phyloP scores from a whole-genome alignment of 2,329 filamentous ascomycete species.

The Amauroascus niger region DNA sequence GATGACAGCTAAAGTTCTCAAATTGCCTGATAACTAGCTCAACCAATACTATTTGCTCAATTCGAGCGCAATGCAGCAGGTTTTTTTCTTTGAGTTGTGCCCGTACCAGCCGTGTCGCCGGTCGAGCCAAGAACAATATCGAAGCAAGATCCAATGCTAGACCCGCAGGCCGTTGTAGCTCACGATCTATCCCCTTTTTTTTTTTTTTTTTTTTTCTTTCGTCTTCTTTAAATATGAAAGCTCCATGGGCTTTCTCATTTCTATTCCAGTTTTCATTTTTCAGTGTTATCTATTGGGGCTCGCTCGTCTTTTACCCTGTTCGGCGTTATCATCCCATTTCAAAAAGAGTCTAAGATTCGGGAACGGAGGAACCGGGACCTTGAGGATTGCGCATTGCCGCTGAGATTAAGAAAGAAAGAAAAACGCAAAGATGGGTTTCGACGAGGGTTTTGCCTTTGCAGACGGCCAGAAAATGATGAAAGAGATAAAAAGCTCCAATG shows the following conservation, averaged over 20 bases:
- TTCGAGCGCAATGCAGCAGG: not conserved
- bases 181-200: not conserved
- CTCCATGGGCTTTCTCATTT: not conserved
- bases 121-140: not conserved
- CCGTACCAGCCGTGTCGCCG: not conserved
- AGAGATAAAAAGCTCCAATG: not conserved
- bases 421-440: not conserved
- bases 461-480: not conserved
- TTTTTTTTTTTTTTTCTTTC: no score
- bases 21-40: not conserved
- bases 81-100: not conserved
- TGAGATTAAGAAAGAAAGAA: not conserved
- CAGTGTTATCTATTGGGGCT: no score
- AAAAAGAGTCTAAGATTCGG: not conserved
- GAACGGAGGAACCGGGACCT: not conserved
- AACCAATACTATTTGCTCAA: not conserved
- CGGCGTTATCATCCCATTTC: not conserved
- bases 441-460: not conserved
- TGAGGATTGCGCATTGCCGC: not conserved
- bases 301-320: no score
- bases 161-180: not conserved
- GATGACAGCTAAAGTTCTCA: not conserved
- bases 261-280: no score
- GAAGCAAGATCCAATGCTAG: not conserved
- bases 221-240: not conserved